A percentile compares a stretch with the other conserved stretches of the same genome.
Conservation (phyloP, 768 basidiomycete species). For the Pluteus cervinus region DNA sequence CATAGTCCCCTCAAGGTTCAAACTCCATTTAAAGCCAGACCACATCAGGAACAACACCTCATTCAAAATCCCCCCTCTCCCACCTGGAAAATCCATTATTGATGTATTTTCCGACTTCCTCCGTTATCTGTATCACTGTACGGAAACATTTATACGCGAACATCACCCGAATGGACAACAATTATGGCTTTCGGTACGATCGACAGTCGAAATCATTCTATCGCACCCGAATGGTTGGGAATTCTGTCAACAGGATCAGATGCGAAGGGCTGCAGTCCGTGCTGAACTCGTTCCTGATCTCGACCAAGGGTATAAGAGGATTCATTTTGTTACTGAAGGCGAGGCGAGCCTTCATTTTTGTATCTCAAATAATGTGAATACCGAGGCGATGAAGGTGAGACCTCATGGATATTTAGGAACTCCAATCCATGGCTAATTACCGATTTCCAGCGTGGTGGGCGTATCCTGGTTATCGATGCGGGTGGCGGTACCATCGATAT, state of each 20-base stretch:
- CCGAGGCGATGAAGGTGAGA: conserved; percentile 25
- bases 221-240: conserved; percentile 50
- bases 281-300: conserved; percentile 35
- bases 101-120: conserved; percentile 37
- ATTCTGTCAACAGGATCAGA: conserved; percentile 36
- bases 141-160: conserved; percentile 30
- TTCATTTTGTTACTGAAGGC: conserved; percentile 50
- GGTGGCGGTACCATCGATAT: conserved; percentile 61
- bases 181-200: conserved; percentile 33
- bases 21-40: conserved; percentile 13
- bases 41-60: conserved; percentile 14
- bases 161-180: conserved; percentile 25
- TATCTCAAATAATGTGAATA: conserved; percentile 29
- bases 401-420: neutral
- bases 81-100: conserved; percentile 24
- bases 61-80: conserved; percentile 23
- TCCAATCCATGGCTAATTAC: neutral
- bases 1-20: conserved; percentile 13
- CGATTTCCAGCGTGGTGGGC: conserved; percentile 16
- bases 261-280: conserved; percentile 34
- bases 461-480: conserved; percentile 50
- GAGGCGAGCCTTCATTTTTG: conserved; percentile 53
- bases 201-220: conserved; percentile 33
- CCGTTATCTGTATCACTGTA: conserved; percentile 30
- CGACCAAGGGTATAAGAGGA: conserved; percentile 25